Conservation (phyloP, 345 rosid species). For the Gossypium mustelinum region DNA sequence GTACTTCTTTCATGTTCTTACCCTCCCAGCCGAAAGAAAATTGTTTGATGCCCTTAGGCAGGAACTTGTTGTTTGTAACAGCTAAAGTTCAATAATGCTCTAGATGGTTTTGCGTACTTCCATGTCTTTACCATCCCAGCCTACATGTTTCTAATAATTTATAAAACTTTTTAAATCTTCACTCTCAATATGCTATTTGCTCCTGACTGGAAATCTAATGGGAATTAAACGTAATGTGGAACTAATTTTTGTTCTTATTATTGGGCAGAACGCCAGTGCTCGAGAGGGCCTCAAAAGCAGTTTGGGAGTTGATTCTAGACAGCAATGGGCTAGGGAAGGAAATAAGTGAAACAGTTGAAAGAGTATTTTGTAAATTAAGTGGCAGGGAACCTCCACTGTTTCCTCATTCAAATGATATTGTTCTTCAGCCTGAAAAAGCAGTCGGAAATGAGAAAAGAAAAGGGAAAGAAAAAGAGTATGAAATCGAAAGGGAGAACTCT, state of each 20-base stretch:
- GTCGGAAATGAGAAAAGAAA: constrained; percentile 30
- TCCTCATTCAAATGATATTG: constrained; percentile 40
- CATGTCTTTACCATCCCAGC: not conserved
- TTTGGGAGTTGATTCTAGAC: constrained; percentile 92
- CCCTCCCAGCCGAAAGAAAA: constrained; percentile 25
- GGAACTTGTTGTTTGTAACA: constrained; percentile 40
- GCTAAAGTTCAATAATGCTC: not conserved
- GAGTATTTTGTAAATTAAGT: constrained; percentile 67
- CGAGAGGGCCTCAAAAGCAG: constrained; percentile 90
- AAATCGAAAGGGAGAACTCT: constrained; percentile 20
- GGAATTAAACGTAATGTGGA: not conserved
- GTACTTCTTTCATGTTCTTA: not conserved
- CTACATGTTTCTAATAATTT: no score
- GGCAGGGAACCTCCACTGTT: constrained; percentile 71
- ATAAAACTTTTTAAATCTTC: not conserved
- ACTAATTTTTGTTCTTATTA: constrained; percentile 6
- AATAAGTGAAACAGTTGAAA: constrained; percentile 40
- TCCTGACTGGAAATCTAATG: not conserved
- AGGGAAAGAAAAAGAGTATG: constrained; percentile 27
- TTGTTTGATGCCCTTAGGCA: constrained; percentile 64
- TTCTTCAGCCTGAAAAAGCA: constrained; percentile 32
- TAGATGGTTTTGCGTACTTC: not conserved
- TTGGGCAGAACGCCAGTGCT: constrained; percentile 69
- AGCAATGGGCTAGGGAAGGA: constrained; percentile 66
- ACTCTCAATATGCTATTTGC: not conserved